Evolutionary conservation across 257 asterid species (phyloP), one percentile per base, ranked within the genome.

Genomic region (Penstemon eatonii): DNA sequence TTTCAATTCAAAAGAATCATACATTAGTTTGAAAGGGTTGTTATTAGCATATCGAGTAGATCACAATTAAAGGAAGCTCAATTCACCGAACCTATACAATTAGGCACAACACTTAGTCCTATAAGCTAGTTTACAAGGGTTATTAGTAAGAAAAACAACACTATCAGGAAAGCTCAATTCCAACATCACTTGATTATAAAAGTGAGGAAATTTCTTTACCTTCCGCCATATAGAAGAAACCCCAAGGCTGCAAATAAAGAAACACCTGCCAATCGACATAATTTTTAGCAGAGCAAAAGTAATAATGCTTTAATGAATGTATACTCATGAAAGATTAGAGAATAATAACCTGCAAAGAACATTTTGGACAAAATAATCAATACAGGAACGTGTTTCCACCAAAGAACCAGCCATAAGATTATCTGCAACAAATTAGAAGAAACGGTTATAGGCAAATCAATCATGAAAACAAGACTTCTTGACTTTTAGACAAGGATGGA

Each of bases 211-310:
- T n/a, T 33, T 10, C 25, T 57, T 43, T 84, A 93, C 99, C 99
- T 90, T 85, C 99, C 99, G 68, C 99, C 99, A 72, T 93, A 93
- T 49, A 93, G 87, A 73, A 90, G 95, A 81, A 93, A 93, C 49
- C 97, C 97, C 76, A 93, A 71, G 56, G 99, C 97, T 36, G 99
- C 96, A 87, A 87, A 84, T 61, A 93, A 77, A 66, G 91, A 90
- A 50, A 89, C 96, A 60, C 96, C 99, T 90, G 89, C 72, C 64
- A 80, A 72, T 54, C 33, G 18, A 78, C 56, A 75, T 57, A 70
- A 57, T 66, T 65, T 59, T 66, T 81, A 79, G 78, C 68, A 78
- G 54, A 65, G 8, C 42, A 8, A 64, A 73, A 50, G 47, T 44
- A 59, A 62, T 58, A 68, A 51, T 39, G 63, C 18, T 33, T 66